phyloP scores from a whole-genome alignment of 2,329 filamentous ascomycete genomes.

The Xylaria sp. region DNA sequence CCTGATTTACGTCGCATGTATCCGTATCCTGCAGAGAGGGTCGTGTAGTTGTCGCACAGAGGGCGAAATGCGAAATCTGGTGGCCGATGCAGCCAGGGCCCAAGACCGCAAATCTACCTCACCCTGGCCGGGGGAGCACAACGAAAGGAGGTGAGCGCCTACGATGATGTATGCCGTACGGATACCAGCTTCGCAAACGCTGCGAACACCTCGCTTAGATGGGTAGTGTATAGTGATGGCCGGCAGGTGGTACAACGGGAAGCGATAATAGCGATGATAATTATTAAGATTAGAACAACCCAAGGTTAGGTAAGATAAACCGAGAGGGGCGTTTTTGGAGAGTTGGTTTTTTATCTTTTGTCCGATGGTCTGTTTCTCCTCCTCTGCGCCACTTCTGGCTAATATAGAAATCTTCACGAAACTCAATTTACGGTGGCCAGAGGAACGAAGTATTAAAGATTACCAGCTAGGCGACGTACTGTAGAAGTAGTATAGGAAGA shows the following conservation, averaged over 20 bases:
- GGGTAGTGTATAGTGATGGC: constrained; percentile 10
- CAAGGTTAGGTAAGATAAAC: constrained; percentile 8
- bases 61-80: constrained; percentile 34
- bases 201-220: constrained; percentile 38
- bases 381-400: not conserved
- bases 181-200: constrained; percentile 28
- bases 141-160: constrained; percentile 29
- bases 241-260: not conserved
- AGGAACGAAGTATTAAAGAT: not conserved
- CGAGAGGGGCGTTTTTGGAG: not conserved
- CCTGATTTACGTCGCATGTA: constrained; percentile 62
- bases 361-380: not conserved
- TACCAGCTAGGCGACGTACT: not conserved
- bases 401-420: not conserved
- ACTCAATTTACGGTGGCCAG: not conserved
- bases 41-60: constrained; percentile 37
- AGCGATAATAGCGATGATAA: not conserved
- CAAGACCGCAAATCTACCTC: constrained; percentile 30
- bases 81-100: constrained; percentile 34
- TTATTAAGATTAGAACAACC: not conserved
- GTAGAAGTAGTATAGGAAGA: too few species aligned
- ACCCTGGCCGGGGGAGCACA: constrained; percentile 28
- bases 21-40: constrained; percentile 25
- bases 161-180: constrained; percentile 16
- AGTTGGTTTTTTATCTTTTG: not conserved